A percentile compares a stretch with the other conserved stretches of the same genome.
These are phyloP conservation scores for Urochloa ruziziensis DNA, from an alignment of 176 grass and related monocot genomes.

Conservation along the genomic window DNA sequence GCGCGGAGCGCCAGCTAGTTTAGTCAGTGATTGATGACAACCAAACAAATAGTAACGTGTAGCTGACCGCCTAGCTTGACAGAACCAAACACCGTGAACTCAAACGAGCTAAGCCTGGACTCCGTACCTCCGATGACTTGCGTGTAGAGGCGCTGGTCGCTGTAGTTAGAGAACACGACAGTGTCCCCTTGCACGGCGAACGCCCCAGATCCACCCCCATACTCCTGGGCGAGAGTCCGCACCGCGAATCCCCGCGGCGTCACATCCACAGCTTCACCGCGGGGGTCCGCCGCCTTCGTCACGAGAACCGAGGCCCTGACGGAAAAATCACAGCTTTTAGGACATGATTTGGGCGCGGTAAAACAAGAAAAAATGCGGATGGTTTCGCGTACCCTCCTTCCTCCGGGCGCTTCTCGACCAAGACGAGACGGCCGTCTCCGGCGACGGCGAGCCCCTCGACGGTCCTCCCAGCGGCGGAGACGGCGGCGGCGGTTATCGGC, in stretches of 20 bases:
- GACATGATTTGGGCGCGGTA: background rate
- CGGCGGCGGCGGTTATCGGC: constrained; percentile 69
- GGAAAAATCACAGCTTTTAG: no score
- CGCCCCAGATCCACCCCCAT: constrained; percentile 53
- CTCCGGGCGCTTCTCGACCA: constrained; percentile 73
- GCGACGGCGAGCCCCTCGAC: constrained; percentile 66
- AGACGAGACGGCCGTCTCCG: constrained; percentile 75
- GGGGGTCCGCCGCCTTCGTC: constrained; percentile 42
- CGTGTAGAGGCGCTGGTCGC: constrained; percentile 74
- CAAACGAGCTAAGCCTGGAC: no score
- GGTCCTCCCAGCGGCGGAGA: constrained; percentile 57
- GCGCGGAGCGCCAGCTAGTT: no score
- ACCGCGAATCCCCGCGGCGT: constrained; percentile 61
- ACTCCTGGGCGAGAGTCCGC: constrained; percentile 68
- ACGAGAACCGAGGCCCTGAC: constrained; percentile 74
- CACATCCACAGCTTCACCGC: constrained; percentile 40
- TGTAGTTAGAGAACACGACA: constrained; percentile 77
- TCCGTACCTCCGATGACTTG: constrained; percentile 56
- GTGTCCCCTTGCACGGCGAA: constrained; percentile 55
- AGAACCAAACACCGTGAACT: no score
- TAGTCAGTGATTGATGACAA: no score
- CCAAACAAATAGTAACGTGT: no score
- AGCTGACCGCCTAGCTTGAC: no score
- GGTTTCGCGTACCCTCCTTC: constrained; percentile 64
- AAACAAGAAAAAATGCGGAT: background rate